Evolutionary conservation across 1,284 basidiomycete species (phyloP).

Genomic region (Jaminaea rosea): DNA sequence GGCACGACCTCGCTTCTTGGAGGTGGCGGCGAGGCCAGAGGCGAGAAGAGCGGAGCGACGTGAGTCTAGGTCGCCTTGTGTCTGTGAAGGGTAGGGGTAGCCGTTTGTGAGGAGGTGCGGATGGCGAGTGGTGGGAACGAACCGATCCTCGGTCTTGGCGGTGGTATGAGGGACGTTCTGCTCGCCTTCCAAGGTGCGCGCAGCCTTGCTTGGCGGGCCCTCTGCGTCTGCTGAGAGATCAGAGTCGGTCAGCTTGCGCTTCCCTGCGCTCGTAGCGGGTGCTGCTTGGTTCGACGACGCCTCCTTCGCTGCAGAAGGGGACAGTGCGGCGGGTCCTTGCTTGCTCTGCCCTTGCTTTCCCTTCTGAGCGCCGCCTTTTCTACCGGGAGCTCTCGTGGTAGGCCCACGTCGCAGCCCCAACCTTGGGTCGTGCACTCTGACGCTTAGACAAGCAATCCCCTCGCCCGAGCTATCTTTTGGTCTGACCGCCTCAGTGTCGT

Average conservation of each 20-base stretch:
- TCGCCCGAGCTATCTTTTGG: neutral
- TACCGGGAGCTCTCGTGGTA: too few relatives aligned
- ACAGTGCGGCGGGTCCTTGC: neutral
- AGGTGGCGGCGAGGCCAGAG: neutral
- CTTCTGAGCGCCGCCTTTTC: too few relatives aligned
- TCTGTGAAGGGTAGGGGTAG: slow-evolving; percentile 15
- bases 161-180: slow-evolving; percentile 20
- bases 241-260: too few relatives aligned
- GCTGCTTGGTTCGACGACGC: too few relatives aligned
- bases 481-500: neutral
- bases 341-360: slow-evolving; percentile 11
- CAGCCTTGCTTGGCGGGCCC: too few relatives aligned
- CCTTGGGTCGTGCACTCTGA: slow-evolving; percentile 37
- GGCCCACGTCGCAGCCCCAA: slow-evolving; percentile 21
- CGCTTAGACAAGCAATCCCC: slow-evolving; percentile 5
- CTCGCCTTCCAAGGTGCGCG: slow-evolving; percentile 12
- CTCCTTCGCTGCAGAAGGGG: slow-evolving; percentile 15
- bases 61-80: slow-evolving; percentile 38
- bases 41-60: slow-evolving; percentile 16
- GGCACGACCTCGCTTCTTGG: neutral
- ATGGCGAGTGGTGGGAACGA: neutral
- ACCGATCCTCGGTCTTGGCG: neutral
- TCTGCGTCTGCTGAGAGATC: too few relatives aligned
- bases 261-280: too few relatives aligned
- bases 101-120: slow-evolving; percentile 15